Base-by-base conservation (phyloP, 768 basidiomycete genomes). In the Collybia sordida region DNA sequence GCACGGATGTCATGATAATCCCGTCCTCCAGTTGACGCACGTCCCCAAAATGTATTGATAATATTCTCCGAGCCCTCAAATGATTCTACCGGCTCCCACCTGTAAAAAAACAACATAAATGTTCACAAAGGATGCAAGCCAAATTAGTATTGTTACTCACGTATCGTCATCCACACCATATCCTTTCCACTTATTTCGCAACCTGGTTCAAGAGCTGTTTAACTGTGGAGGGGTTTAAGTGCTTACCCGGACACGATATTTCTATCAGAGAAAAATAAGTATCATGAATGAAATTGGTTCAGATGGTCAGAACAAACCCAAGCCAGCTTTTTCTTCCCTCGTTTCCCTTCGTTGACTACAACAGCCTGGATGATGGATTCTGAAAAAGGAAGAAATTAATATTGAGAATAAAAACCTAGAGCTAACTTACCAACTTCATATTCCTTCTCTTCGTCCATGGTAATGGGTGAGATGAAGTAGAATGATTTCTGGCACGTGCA, bases 11-110 rank as follows among this genome's bases (percentile, higher is more conserved):
- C 69, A 1, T 69, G 59, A 40, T 70, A 64, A 52, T 87, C 82
- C 50, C 85, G 74, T 51, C 74, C 66, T 63, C 71, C 61, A 38
- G 76, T 60, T 60, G 78, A 64, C 44, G 77, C 58, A 53, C 77
- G 70, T 57, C 77, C 55, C 81, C 79, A 75, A 64, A 88, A 78
- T 22, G 70, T 57, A 44, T 78, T 50, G 53, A 86, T 25, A 14
- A 87, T 71, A 43, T 82, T 72, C 54, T 83, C 79, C 0, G 85
- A 85, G 6, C 64, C 76, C 14, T 60, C 62, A 52, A 89, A 87
- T 7, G 83, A 85, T 45, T 78, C 71, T 6, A 68, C 62, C 7
- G 87, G 86, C 55, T 89, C 87, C 86, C 86, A 88, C 8, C 86
- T 88, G 53, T 4, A 49, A 22, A 53, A 31, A 31, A 11, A 3